phyloP scores from a whole-genome alignment of 2,329 filamentous ascomycete species.

The Alternaria ethzedia region DNA sequence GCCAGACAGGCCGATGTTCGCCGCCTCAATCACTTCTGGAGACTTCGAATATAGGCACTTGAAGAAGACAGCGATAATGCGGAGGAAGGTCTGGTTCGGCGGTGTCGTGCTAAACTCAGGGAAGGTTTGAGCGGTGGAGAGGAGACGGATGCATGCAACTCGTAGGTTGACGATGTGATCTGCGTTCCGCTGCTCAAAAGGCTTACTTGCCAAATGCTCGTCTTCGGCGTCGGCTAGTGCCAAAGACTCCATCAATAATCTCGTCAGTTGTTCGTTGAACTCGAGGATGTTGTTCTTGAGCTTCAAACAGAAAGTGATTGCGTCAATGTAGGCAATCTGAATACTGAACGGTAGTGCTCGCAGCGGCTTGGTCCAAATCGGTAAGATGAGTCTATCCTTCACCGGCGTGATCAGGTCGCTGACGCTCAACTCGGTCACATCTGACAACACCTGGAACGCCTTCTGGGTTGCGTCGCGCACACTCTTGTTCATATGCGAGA shows the following conservation, averaged over 20 bases:
- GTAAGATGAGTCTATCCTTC: conserved; percentile 85
- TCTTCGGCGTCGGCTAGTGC: conserved; percentile 94
- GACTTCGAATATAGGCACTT: conserved; percentile 95
- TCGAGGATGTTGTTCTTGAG: conserved; percentile 87
- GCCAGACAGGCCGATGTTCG: conserved; percentile 86
- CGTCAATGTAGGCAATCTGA: conserved; percentile 98
- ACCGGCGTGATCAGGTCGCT: conserved; percentile 89
- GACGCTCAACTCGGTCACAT: conserved; percentile 77
- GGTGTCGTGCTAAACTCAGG: conserved; percentile 84
- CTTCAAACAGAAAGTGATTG: conserved; percentile 92
- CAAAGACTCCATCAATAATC: conserved; percentile 89
- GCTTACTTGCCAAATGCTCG: conserved; percentile 83
- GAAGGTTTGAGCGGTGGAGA: conserved; percentile 92
- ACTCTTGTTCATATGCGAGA: conserved; percentile 95
- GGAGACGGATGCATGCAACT: conserved; percentile 89
- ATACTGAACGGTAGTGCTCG: conserved; percentile 90
- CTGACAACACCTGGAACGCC: conserved; percentile 80
- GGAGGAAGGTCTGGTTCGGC: conserved; percentile 65
- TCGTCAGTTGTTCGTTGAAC: conserved; percentile 90
- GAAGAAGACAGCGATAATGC: conserved; percentile 94
- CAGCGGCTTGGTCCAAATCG: conserved; percentile 94
- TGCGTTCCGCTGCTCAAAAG: conserved; percentile 91
- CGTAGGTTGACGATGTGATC: conserved; percentile 90
- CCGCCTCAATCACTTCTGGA: conserved; percentile 88
- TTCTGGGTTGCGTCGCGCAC: conserved; percentile 86